Evolutionary conservation across 257 asterid genomes (phyloP).

Genomic region (Nicotiana tabacum): DNA sequence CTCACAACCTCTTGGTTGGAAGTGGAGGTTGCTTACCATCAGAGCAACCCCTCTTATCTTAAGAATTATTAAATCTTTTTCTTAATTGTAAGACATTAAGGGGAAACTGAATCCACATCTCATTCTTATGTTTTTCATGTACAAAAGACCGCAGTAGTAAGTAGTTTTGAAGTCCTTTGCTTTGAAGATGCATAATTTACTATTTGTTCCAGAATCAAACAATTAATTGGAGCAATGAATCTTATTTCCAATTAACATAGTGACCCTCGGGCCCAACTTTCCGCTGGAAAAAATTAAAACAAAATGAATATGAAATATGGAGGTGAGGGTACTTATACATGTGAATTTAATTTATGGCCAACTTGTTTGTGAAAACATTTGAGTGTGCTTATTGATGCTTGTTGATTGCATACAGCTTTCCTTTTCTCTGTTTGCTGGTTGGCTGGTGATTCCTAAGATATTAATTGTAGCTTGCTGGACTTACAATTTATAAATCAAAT

Average conservation of each 20-base stretch:
- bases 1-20: too few species aligned
- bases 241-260: background rate
- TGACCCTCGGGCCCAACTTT: background rate
- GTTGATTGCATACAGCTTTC: too few species aligned
- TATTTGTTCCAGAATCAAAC: background rate
- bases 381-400: background rate
- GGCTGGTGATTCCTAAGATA: too few species aligned
- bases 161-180: background rate
- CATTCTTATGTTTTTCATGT: background rate
- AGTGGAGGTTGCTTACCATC: too few species aligned
- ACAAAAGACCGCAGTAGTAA: background rate
- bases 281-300: background rate
- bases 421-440: too few species aligned
- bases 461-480: too few species aligned
- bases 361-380: background rate
- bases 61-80: background rate
- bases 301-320: background rate
- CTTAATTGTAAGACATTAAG: background rate
- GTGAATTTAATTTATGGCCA: background rate
- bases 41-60: too few species aligned
- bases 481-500: too few species aligned
- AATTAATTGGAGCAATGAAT: background rate
- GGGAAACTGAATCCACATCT: background rate
- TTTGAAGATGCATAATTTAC: background rate
- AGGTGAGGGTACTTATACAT: background rate